Evolutionary conservation across 2,329 filamentous ascomycete genomes (phyloP), one percentile per base, ranked within the genome.

Genomic region (Aspergillus cejpii): DNA sequence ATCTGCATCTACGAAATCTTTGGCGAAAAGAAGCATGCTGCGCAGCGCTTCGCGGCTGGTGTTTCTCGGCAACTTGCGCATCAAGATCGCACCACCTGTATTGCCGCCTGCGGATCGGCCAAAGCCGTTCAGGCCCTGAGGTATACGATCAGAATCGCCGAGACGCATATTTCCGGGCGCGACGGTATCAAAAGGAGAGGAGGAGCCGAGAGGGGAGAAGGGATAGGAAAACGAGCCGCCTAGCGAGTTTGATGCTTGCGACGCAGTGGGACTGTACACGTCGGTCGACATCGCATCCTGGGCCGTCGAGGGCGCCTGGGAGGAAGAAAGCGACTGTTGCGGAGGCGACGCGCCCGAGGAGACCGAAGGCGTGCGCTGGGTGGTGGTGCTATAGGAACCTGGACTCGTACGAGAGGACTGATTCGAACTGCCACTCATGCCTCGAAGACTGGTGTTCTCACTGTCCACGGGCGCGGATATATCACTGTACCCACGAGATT

Each of bases 1-100:
- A 42, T 80, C 76, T 44, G 74, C 75, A 50, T 80, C 76, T 39
- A 80, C 65, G 39, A 83, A 70, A 50, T 83, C 79, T 54, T 80
- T 78, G 15, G 80, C 78, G 54, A 84, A 83, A n/a, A 82, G 69
- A 5, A 84, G 68, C 70, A 84, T 80, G 60, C 76, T 80, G 52
- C 76, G 74, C 44, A 84, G 70, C 14, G 76, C 71, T 50, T 82
- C 79, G 40, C 71, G 65, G 56, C 74, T 78, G 34, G 75, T 81
- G 59, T 74, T 80, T 47, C 70, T 73, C 3, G 80, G 78, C 11
- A 84, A 69, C 54, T 75, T 78, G 57, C 78, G 78, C 66, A 84
- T 71, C 44, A 79, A 62, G 48, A 84, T 71, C 37, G 69, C 65
- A 37, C 67, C 62, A 41, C 59, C 61, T 15, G 56, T 62, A 34